Evolutionary conservation across 2,329 filamentous ascomycete species (phyloP).

Genomic region (Pseudomassariella vexata): DNA sequence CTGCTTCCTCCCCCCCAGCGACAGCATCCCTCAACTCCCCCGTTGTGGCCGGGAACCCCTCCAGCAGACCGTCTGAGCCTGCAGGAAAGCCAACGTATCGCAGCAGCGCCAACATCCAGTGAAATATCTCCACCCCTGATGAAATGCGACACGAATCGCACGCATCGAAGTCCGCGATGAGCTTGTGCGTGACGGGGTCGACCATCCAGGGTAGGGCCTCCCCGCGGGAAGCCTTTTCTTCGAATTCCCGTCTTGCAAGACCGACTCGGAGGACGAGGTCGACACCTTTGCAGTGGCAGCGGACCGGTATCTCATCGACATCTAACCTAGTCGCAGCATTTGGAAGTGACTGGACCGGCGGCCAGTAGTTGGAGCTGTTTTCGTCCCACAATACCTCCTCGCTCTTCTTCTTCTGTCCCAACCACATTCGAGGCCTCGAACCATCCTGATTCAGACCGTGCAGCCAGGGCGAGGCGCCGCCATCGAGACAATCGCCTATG

Average conservation of each 20-base stretch:
- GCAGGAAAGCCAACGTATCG: conserved; percentile 29
- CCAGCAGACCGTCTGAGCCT: conserved; percentile 2
- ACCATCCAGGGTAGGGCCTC: conserved; percentile 34
- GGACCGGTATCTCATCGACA: conserved; percentile 26
- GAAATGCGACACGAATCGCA: conserved; percentile 42
- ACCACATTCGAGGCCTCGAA: conserved; percentile 18
- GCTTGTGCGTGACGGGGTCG: conserved; percentile 35
- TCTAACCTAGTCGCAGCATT: conserved; percentile 11
- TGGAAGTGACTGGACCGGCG: conserved; percentile 8
- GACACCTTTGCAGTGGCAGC: conserved; percentile 42
- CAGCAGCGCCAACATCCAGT: conserved; percentile 39
- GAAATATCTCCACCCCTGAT: conserved; percentile 34
- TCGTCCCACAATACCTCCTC: conserved; percentile 21
- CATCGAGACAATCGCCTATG: conserved; percentile 45
- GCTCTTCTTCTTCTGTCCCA: conserved; percentile 10
- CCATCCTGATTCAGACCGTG: conserved; percentile 26
- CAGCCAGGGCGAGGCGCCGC: conserved; percentile 43
- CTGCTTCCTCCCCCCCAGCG: conserved; percentile 6
- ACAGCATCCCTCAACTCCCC: conserved; percentile 29
- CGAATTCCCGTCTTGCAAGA: no score
- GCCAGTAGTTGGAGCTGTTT: no score
- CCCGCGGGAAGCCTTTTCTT: conserved; percentile 18
- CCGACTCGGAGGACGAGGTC: conserved; percentile 34
- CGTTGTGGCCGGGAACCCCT: conserved; percentile 23
- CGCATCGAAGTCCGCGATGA: conserved; percentile 31